Percentiles rank a stretch among this genome's conserved stretches.
These are phyloP conservation scores for Dentipellis fragilis DNA, from an alignment of 768 basidiomycete species.

Conservation along the genomic window DNA sequence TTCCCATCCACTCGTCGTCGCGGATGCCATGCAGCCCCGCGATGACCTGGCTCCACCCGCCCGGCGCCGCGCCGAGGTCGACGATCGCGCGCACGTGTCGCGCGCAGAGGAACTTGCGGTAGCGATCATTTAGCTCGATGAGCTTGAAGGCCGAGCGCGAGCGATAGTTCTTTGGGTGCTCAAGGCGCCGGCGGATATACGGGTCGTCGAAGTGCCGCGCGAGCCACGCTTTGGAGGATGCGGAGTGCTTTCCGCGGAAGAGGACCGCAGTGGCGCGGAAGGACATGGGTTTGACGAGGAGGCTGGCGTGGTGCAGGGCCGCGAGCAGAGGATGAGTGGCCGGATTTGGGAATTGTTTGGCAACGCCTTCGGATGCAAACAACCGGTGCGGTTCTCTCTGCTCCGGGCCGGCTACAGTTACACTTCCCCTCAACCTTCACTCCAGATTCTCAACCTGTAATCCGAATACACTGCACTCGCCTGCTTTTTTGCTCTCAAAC, in stretches of 20 bases:
- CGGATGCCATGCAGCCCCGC: slow-evolving; percentile 50
- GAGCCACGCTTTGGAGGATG: slow-evolving; percentile 53
- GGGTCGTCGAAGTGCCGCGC: slow-evolving; percentile 62
- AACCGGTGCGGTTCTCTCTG: background rate
- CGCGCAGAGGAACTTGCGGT: slow-evolving; percentile 39
- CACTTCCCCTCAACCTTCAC: background rate
- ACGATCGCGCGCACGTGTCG: slow-evolving; percentile 54
- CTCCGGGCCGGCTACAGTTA: background rate
- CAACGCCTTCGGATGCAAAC: background rate
- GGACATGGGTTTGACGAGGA: background rate
- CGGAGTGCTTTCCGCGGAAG: background rate
- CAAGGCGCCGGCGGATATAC: slow-evolving; percentile 49
- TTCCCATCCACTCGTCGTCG: slow-evolving; percentile 10
- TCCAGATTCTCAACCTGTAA: background rate
- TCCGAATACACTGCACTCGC: no score
- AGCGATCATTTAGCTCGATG: slow-evolving; percentile 59
- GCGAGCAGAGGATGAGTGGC: no score
- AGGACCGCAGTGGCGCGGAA: background rate
- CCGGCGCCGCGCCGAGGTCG: slow-evolving; percentile 88
- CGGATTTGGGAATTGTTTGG: no score
- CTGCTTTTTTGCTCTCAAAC: no score
- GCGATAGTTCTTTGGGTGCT: slow-evolving; percentile 43
- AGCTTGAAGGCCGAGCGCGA: slow-evolving; percentile 92
- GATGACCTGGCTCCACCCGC: slow-evolving; percentile 90
- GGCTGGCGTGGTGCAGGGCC: no score